phyloP scores from a whole-genome alignment of 139 green algal genomes.

The Bryopsis sp. region DNA sequence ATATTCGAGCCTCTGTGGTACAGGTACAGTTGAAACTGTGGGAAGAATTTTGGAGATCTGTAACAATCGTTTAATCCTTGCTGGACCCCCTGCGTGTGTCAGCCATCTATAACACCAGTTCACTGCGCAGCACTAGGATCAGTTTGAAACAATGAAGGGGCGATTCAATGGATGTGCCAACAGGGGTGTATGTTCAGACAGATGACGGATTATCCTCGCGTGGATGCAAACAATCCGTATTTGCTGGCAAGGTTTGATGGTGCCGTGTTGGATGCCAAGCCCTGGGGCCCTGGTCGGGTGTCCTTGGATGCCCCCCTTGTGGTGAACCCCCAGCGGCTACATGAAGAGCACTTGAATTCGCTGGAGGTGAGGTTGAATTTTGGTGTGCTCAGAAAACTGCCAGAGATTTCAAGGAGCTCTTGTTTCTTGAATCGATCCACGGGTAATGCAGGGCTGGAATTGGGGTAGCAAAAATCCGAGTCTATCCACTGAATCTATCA shows the following conservation, averaged over 20 bases:
- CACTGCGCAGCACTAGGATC: background rate
- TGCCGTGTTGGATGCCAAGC: constrained; percentile 43
- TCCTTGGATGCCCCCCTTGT: background rate
- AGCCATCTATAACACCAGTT: too few relatives aligned
- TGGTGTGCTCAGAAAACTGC: too few relatives aligned
- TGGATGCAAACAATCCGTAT: constrained; percentile 44
- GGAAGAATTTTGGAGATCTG: background rate
- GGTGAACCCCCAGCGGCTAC: background rate
- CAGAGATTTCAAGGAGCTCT: too few relatives aligned
- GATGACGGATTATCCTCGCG: constrained; percentile 49
- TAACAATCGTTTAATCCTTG: background rate
- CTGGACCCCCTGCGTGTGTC: too few relatives aligned
- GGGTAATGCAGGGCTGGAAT: too few relatives aligned
- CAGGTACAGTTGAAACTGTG: constrained; percentile 9
- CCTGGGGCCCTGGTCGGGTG: constrained; percentile 34
- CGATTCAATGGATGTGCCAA: background rate
- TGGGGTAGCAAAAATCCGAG: too few relatives aligned
- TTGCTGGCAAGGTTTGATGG: constrained; percentile 52
- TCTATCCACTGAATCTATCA: too few relatives aligned
- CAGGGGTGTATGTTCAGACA: constrained; percentile 24
- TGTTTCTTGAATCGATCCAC: too few relatives aligned
- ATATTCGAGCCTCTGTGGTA: constrained; percentile 35
- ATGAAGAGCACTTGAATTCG: constrained; percentile 8
- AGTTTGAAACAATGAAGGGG: background rate
- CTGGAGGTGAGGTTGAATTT: too few relatives aligned